Percentiles rank a stretch among this genome's conserved stretches.
Conservation (phyloP, 2,329 filamentous ascomycete genomes). For the Sporothrix luriei region DNA sequence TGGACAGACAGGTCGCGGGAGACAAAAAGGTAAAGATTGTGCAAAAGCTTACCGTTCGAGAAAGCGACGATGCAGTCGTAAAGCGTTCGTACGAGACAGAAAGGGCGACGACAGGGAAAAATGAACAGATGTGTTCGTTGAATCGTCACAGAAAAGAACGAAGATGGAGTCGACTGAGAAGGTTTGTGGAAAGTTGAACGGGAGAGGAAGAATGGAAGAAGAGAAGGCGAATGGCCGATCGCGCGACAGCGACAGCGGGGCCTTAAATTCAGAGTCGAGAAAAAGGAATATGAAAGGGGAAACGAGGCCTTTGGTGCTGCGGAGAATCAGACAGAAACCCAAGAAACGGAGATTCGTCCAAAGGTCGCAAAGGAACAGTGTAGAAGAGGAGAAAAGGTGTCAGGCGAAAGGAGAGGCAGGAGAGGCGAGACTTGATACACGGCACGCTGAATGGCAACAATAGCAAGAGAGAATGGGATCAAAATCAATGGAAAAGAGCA, state of each 20-base stretch:
- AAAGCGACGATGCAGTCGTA: not conserved
- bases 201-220: conserved; percentile 12
- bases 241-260: conserved; percentile 10
- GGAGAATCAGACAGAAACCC: not conserved
- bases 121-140: not conserved
- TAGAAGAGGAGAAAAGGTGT: conserved; percentile 4
- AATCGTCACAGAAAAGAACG: not conserved
- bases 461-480: conserved; percentile 29
- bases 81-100: not conserved
- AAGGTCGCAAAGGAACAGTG: conserved; percentile 12
- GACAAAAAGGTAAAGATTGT: not conserved
- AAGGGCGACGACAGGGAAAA: not conserved
- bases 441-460: conserved; percentile 25
- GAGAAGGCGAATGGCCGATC: conserved; percentile 22
- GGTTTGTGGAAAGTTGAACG: not conserved
- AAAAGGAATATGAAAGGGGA: not conserved
- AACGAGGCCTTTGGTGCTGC: conserved; percentile 7
- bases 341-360: conserved; percentile 25
- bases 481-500: conserved; percentile 32
- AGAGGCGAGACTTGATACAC: conserved; percentile 22
- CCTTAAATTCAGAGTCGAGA: not conserved
- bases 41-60: conserved; percentile 15
- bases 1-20: not conserved
- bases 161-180: not conserved
- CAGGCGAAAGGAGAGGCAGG: conserved; percentile 10